Evolutionary conservation across 495 filamentous ascomycete species (phyloP).

Genomic region (Daldinia caldariorum): DNA sequence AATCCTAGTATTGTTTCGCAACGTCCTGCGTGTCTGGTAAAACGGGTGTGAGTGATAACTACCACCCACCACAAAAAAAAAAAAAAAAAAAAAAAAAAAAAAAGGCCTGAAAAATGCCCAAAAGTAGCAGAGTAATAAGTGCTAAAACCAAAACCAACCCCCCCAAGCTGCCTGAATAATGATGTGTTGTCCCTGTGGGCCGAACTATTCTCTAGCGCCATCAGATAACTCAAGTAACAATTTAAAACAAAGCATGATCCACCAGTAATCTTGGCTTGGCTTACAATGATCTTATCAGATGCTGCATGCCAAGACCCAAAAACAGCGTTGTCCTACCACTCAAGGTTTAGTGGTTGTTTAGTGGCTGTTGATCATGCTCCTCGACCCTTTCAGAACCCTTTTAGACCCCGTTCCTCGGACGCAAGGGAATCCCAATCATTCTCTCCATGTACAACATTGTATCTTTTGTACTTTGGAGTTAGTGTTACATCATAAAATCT

Average conservation of each 20-base stretch:
- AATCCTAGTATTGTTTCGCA: not conserved
- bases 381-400: conserved; percentile 17
- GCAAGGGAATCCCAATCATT: conserved; percentile 21
- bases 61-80: not conserved
- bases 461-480: conserved; percentile 22
- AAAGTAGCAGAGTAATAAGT: too few relatives aligned
- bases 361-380: conserved; percentile 11
- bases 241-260: conserved; percentile 24
- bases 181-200: conserved; percentile 36
- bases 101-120: too few relatives aligned
- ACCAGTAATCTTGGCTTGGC: conserved; percentile 25
- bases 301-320: conserved; percentile 45
- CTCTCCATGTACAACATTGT: conserved; percentile 35
- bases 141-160: not conserved
- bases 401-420: conserved; percentile 36
- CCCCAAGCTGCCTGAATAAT: conserved; percentile 1
- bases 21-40: not conserved
- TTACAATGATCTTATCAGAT: conserved; percentile 50
- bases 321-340: conserved; percentile 32
- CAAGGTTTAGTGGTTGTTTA: conserved; percentile 32
- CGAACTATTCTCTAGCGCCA: conserved; percentile 37
- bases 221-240: conserved; percentile 45
- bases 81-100: not conserved
- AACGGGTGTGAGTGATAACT: not conserved
- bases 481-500: conserved; percentile 40